These are phyloP conservation scores for cucumber (Cucumis sativus) DNA, from an alignment of 306 rosid species.

Conservation along the genomic window Cucumber_9930_V3 NC_026660.2:28770501-28771000, in stretches of 20 bases:
- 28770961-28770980: too few species aligned
- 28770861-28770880: background rate
- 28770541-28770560: background rate
- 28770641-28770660: background rate
- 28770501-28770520: background rate
- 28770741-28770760: too few species aligned
- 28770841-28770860: background rate
- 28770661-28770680: background rate
- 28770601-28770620: background rate
- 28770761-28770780: too few species aligned
- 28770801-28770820: background rate
- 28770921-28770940: too few species aligned
- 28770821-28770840: background rate
- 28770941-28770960: too few species aligned
- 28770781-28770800: too few species aligned
- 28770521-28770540: background rate
- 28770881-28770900: background rate
- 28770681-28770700: background rate
- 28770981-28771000: too few species aligned
- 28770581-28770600: background rate
- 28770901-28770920: too few species aligned
- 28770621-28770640: background rate
- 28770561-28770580: background rate
- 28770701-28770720: background rate
- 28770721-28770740: background rate